Evolutionary conservation across 257 asterid species (phyloP), one percentile per base, ranked within the genome.

Genomic region (Salvia splendens): DNA sequence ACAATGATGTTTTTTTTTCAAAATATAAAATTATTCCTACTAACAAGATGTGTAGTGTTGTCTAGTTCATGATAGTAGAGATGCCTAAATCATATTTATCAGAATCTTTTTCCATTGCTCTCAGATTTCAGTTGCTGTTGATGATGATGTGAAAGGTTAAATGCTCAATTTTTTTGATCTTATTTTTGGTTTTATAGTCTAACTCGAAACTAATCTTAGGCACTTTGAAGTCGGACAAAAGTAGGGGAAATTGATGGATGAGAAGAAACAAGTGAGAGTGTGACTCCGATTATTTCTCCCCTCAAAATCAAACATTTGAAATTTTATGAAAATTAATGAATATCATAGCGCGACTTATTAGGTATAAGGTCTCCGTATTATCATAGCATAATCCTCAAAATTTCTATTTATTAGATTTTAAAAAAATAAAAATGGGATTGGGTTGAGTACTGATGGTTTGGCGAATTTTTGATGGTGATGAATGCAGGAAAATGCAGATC

Each of bases 141-240:
- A 5, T n/a, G 24, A 28, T 46, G 35, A 20, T 61, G 35, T 43
- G 50, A 5, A 48, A 48, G 54, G 1, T 48, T 14, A 48, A 14
- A 14, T 4, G 6, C 5, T 5, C 8, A 48, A 48, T 33, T 33
- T 33, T 33, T 33, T 33, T 12, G 12, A 9, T 10, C 5, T 56
- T 10, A 9, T 14, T 15, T 35, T 4, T 6, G 9, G 24, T 67
- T 46, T 51, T 69, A 47, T 69, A 47, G 16, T 48, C 5, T 3
- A 59, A 12, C 2, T 8, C 6, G 10, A 35, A 20, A 47, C 67
- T 59, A 60, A 48, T 32, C 12, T 47, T 58, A 59, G 74, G 52
- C 15, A 36, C 68, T 36, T 54, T 14, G 56, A 68, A 57, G 53
- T 68, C 73, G 66, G 73, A 68, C 14, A 11, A 57, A 57, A 69